Percentiles rank a stretch among this genome's conserved stretches.
Conservation (phyloP, 352 stramenopile genomes). For the Pythium dissotocum region DNA sequence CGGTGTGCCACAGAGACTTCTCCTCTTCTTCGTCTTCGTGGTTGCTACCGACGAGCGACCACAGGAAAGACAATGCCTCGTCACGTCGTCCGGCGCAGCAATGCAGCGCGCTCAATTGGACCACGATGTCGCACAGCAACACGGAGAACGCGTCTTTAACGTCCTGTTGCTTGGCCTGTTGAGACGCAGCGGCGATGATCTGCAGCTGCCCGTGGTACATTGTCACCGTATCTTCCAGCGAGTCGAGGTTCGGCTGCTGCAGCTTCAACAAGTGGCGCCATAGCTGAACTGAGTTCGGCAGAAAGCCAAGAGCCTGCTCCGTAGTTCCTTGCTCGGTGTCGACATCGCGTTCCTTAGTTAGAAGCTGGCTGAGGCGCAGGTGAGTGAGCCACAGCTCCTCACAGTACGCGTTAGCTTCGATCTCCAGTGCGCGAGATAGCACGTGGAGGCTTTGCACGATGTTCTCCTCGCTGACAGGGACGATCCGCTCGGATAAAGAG, state of each 20-base stretch:
- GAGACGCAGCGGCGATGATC: conserved; percentile 10
- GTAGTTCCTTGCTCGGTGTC: conserved; percentile 32
- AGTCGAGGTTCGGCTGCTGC: background rate
- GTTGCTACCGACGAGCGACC: conserved; percentile 1
- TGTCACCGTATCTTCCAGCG: background rate
- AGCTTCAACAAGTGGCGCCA: conserved; percentile 37
- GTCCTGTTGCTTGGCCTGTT: conserved; percentile 6
- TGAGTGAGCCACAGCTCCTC: conserved; percentile 41
- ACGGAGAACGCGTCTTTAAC: conserved; percentile 24
- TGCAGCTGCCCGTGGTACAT: conserved; percentile 4
- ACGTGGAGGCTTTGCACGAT: conserved; percentile 30
- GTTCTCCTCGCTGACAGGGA: conserved; percentile 10
- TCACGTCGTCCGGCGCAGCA: background rate
- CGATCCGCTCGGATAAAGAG: background rate
- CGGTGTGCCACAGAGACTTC: background rate
- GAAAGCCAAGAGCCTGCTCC: conserved; percentile 36
- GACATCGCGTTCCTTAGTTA: conserved; percentile 18
- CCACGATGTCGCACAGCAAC: conserved; percentile 26
- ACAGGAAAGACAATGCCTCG: conserved; percentile 15
- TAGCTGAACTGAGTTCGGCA: conserved; percentile 29
- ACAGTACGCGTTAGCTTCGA: conserved; percentile 41
- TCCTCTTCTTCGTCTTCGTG: background rate
- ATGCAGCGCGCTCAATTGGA: conserved; percentile 22
- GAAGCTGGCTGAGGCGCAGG: conserved; percentile 28
- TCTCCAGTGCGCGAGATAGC: conserved; percentile 36